Evolutionary conservation across 805 yeast species (phyloP).

Genomic region (Yarrowia porcina): DNA sequence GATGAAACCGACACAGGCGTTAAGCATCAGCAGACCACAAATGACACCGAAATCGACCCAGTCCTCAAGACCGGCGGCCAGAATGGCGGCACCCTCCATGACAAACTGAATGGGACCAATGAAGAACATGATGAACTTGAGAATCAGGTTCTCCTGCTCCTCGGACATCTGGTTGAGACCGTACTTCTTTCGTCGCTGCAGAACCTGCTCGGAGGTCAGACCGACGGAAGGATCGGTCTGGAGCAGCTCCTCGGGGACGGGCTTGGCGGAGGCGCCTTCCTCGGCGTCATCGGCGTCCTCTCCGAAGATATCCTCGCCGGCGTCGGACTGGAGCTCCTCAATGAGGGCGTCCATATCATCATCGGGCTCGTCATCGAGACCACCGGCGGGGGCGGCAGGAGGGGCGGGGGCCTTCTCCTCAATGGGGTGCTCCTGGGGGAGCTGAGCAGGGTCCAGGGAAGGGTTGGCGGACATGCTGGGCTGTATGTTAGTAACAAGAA

Average conservation of each 20-base stretch:
- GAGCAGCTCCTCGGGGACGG: conserved; percentile 80
- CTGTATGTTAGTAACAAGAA: conserved; percentile 22
- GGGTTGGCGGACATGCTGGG: conserved; percentile 27
- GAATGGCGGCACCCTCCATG: conserved; percentile 92
- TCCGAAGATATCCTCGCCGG: conserved; percentile 45
- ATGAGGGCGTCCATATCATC: conserved; percentile 57
- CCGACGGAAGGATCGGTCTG: conserved; percentile 79
- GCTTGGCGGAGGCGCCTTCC: conserved; percentile 61
- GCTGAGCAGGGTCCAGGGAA: conserved; percentile 27
- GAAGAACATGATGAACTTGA: conserved; percentile 82
- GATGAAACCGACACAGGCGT: conserved; percentile 92
- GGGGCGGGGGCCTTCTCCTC: conserved; percentile 39
- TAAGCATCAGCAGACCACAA: conserved; percentile 77
- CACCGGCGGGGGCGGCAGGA: conserved; percentile 39
- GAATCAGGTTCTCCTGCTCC: conserved; percentile 72
- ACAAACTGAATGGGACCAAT: conserved; percentile 96
- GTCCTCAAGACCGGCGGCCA: conserved; percentile 95
- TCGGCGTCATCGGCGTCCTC: conserved; percentile 37
- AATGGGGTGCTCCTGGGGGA: conserved; percentile 39
- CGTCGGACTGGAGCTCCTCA: conserved; percentile 69
- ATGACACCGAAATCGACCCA: conserved; percentile 99
- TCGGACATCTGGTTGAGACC: conserved; percentile 91
- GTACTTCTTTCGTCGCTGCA: conserved; percentile 81
- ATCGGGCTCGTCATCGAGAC: conserved; percentile 56
- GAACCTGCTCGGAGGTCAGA: conserved; percentile 72